phyloP scores from a whole-genome alignment of 2,329 filamentous ascomycete genomes.

The Claviceps capensis region DNA sequence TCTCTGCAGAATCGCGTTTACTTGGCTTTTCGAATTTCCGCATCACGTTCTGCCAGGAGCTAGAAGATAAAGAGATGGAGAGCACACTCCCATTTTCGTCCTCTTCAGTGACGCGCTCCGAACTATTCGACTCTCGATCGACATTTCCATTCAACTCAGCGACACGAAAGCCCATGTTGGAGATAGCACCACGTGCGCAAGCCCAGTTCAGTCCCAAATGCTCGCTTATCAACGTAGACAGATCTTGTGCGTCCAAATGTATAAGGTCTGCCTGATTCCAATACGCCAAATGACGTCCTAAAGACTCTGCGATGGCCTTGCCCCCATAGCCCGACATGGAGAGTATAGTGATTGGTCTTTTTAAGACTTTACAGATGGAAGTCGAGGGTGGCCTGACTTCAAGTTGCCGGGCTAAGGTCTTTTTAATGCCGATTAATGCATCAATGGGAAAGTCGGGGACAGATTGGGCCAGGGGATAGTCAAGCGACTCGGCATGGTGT shows the following conservation, averaged over 20 bases:
- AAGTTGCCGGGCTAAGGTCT: slow-evolving; percentile 17
- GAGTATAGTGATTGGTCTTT: slow-evolving; percentile 25
- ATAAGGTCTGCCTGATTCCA: slow-evolving; percentile 53
- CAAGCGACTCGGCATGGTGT: slow-evolving; percentile 17
- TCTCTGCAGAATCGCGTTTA: slow-evolving; percentile 23
- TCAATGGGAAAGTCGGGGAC: slow-evolving; percentile 21
- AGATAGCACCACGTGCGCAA: slow-evolving; percentile 32
- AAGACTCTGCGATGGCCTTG: slow-evolving; percentile 23
- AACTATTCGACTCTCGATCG: slow-evolving; percentile 30
- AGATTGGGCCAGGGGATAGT: slow-evolving; percentile 20
- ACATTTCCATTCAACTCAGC: slow-evolving; percentile 41
- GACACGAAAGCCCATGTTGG: slow-evolving; percentile 42
- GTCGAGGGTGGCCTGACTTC: slow-evolving; percentile 13
- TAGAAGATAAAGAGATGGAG: slow-evolving; percentile 14
- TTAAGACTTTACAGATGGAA: slow-evolving; percentile 19
- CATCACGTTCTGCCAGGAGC: slow-evolving; percentile 29
- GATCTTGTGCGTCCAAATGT: slow-evolving; percentile 51
- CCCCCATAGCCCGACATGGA: slow-evolving; percentile 25
- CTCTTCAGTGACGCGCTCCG: slow-evolving; percentile 16
- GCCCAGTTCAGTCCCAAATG: slow-evolving; percentile 52
- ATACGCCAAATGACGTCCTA: slow-evolving; percentile 50
- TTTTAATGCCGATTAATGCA: slow-evolving; percentile 19
- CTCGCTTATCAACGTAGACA: slow-evolving; percentile 54
- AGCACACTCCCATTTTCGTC: slow-evolving; percentile 20
- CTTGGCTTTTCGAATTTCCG: slow-evolving; percentile 25